A percentile compares a stretch with the other conserved stretches of the same genome.
These are phyloP conservation scores for Dryadomyces quercivorus DNA, from an alignment of 2,329 filamentous ascomycete species.

Conservation along the genomic window DNA sequence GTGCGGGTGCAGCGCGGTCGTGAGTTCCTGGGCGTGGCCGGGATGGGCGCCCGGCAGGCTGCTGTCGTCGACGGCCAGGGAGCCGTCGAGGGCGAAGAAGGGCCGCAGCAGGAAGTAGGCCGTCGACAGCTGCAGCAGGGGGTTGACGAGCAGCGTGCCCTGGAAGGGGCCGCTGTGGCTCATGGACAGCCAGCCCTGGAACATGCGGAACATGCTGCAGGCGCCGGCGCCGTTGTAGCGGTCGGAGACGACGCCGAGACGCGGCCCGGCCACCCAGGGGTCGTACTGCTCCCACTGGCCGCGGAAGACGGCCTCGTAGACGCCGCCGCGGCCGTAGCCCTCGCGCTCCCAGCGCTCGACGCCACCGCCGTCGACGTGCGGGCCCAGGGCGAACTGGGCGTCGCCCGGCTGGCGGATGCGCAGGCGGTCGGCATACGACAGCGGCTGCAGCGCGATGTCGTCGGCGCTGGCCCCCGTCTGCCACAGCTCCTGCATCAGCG, in stretches of 20 bases:
- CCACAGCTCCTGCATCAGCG: slow-evolving; percentile 52
- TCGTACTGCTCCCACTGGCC: slow-evolving; percentile 75
- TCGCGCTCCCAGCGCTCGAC: slow-evolving; percentile 62
- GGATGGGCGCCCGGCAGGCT: slow-evolving; percentile 53
- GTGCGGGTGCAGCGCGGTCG: slow-evolving; percentile 52
- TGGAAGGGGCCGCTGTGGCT: slow-evolving; percentile 59
- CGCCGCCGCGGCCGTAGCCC: slow-evolving; percentile 53
- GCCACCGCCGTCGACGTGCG: slow-evolving; percentile 62
- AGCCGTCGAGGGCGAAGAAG: slow-evolving; percentile 48
- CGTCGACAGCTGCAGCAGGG: slow-evolving; percentile 61
- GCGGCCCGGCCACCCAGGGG: slow-evolving; percentile 63
- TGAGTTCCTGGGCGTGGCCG: slow-evolving; percentile 61
- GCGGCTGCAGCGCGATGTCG: slow-evolving; percentile 27
- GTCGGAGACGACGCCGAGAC: slow-evolving; percentile 58
- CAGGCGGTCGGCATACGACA: slow-evolving; percentile 59
- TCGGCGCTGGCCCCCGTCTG: slow-evolving; percentile 22
- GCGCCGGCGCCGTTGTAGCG: slow-evolving; percentile 71
- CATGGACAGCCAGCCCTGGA: slow-evolving; percentile 82
- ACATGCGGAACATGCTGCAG: slow-evolving; percentile 77
- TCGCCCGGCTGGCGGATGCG: slow-evolving; percentile 64
- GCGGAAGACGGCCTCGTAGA: slow-evolving; percentile 61
- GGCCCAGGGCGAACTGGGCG: slow-evolving; percentile 56
- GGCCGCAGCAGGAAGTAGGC: slow-evolving; percentile 73
- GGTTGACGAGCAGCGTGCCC: slow-evolving; percentile 74
- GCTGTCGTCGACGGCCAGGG: slow-evolving; percentile 28